These are phyloP conservation scores for Fusarium veterinarium DNA, from an alignment of 2,329 filamentous ascomycete species.

Conservation along the genomic window DNA sequence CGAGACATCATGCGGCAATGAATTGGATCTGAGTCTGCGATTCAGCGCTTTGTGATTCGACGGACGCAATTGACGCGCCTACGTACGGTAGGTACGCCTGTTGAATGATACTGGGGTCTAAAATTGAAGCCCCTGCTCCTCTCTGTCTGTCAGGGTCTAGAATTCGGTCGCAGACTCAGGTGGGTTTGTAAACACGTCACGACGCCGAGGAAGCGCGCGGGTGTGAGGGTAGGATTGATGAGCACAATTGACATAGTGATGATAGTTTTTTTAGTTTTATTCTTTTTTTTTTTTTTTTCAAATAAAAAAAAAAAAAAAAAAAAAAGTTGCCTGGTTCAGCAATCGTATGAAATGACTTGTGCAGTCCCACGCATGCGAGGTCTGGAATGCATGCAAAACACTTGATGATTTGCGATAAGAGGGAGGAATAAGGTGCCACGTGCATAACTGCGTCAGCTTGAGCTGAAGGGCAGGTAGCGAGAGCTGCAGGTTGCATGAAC, in stretches of 20 bases:
- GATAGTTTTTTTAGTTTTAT: too few species aligned
- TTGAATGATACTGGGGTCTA: constrained; percentile 15
- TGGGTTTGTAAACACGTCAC: constrained; percentile 43
- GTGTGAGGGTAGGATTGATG: constrained; percentile 14
- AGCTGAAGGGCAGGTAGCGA: constrained; percentile 4
- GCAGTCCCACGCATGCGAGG: not conserved
- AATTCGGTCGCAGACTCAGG: constrained; percentile 37
- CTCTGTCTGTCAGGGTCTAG: constrained; percentile 26
- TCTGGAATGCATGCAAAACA: not conserved
- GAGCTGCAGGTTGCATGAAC: constrained; percentile 24
- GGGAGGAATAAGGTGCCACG: not conserved
- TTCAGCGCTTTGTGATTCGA: constrained; percentile 25
- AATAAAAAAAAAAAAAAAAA: too few species aligned
- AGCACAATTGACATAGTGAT: constrained; percentile 23
- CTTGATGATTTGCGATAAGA: constrained; percentile 1
- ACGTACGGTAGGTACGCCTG: constrained; percentile 1
- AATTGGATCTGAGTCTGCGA: constrained; percentile 15
- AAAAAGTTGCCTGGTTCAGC: constrained; percentile 2
- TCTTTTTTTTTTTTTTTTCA: not conserved
- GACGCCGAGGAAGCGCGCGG: constrained; percentile 21
- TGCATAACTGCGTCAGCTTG: constrained; percentile 21
- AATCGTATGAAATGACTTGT: not conserved
- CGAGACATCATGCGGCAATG: constrained; percentile 10
- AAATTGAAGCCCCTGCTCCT: constrained; percentile 11
- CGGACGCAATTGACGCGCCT: constrained; percentile 26